A percentile compares a stretch with the other conserved stretches of the same genome.
Evolutionary conservation across 768 basidiomycete genomes (phyloP).

Genomic region (Auricularia sp.): DNA sequence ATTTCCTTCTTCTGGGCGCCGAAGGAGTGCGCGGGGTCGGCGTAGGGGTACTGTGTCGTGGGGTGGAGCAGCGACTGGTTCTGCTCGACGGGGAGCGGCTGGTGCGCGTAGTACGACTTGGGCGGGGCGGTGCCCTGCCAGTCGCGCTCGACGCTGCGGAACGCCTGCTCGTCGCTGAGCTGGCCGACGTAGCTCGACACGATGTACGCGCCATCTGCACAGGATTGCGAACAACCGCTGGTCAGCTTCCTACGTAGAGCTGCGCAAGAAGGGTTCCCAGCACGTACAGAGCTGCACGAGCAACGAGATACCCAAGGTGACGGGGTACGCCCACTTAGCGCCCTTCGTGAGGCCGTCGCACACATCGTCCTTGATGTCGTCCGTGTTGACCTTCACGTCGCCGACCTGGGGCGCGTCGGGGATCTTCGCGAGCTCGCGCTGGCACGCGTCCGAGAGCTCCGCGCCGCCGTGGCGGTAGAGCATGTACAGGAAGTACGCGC

Average conservation of each 20-base stretch:
- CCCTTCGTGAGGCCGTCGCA: conserved; percentile 19
- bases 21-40: not conserved
- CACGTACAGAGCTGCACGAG: conserved; percentile 49
- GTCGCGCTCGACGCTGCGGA: not conserved
- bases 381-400: not conserved
- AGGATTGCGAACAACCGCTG: no score
- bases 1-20: not conserved
- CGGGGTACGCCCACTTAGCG: conserved; percentile 7
- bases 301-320: conserved; percentile 26
- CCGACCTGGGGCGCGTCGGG: conserved; percentile 36
- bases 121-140: not conserved
- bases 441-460: conserved; percentile 37
- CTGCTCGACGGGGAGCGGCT: not conserved
- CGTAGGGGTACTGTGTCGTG: not conserved
- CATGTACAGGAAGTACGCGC: conserved; percentile 40
- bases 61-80: not conserved
- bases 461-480: conserved; percentile 37
- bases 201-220: conserved; percentile 33
- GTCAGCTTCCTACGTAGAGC: no score
- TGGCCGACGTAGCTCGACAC: conserved; percentile 45
- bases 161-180: conserved; percentile 37
- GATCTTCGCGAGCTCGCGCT: conserved; percentile 29
- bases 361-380: conserved; percentile 31
- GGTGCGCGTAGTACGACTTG: not conserved
- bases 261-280: no score